phyloP scores from a whole-genome alignment of 2,329 filamentous ascomycete species.

The Colletotrichum truncatum region DNA sequence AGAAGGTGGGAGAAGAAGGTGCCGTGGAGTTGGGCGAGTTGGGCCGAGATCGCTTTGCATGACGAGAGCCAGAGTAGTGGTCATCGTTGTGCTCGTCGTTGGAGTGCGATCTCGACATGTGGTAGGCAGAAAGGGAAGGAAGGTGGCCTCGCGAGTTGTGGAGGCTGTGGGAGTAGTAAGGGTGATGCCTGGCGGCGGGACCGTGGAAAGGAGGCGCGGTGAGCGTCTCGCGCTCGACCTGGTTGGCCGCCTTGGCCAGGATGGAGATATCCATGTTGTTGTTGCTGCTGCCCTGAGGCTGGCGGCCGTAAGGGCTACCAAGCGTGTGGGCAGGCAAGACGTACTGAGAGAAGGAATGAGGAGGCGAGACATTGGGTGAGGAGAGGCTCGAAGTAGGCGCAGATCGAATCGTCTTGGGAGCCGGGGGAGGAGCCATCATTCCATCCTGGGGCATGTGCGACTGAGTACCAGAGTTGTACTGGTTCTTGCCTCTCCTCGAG shows the following conservation, averaged over 20 bases:
- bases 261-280: slow-evolving; percentile 64
- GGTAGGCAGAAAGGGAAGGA: slow-evolving; percentile 85
- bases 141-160: slow-evolving; percentile 68
- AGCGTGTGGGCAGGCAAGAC: slow-evolving; percentile 55
- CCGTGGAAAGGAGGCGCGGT: slow-evolving; percentile 51
- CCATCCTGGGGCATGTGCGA: slow-evolving; percentile 61
- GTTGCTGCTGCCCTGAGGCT: slow-evolving; percentile 44
- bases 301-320: slow-evolving; percentile 48
- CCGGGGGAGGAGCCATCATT: slow-evolving; percentile 79
- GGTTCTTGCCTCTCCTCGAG: slow-evolving; percentile 89
- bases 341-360: slow-evolving; percentile 85
- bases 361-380: slow-evolving; percentile 96
- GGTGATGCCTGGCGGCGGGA: slow-evolving; percentile 59
- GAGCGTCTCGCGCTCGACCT: slow-evolving; percentile 68
- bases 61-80: slow-evolving; percentile 74
- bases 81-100: slow-evolving; percentile 82
- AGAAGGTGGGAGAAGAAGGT: slow-evolving; percentile 95
- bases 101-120: slow-evolving; percentile 91
- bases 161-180: slow-evolving; percentile 60
- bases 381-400: slow-evolving; percentile 86
- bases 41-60: slow-evolving; percentile 88
- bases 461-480: slow-evolving; percentile 42
- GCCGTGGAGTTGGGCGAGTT: slow-evolving; percentile 96
- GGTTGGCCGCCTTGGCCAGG: slow-evolving; percentile 68
- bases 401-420: slow-evolving; percentile 84